Evolutionary conservation across 2,329 filamentous ascomycete genomes (phyloP), one percentile per base, ranked within the genome.

Genomic region (Sporothrix curviconia): DNA sequence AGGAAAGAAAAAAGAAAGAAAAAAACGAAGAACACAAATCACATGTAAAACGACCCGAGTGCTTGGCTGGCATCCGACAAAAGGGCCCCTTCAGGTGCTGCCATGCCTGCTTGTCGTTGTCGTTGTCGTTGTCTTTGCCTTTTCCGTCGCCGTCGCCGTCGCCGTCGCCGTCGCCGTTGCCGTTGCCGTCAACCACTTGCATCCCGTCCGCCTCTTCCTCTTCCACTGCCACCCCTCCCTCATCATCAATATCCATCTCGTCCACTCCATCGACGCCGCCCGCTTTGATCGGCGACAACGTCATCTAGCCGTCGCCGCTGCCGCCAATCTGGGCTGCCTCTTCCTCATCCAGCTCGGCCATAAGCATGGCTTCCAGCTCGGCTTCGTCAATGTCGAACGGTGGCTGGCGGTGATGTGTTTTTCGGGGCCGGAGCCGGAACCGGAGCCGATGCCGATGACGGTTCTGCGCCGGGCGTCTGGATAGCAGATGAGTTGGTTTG

Each of bases 301-400:
- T 53, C 57, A 55, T 47, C 61, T 62, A 62, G 39, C 62, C 58
- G n/a, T 40, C 47, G 24, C 25, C 55, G 24, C 55, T 22, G 12
- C 44, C 42, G 34, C 14, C 32, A 15, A 50, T 50, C 58, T 59
- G 52, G 60, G 60, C 47, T 58, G 59, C 44, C 54, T 52, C 56
- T 61, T 67, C 72, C 3, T 69, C 69, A 64, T 83, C 81, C 62
- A 85, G 72, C 62, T 81, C 83, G 1, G 82, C 82, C 65, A 84
- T 72, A 67, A 87, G 74, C 64, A 85, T 83, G 37, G 81, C 79
- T 68, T 85, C 85, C 51, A 86, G 69, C 64, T 85, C 76, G 55
- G 80, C 79, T 9, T 81, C 78, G 44, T 77, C 76, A 52, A 75
- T 70, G 42, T 75, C 76, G n/a, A 69, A n/a, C 56, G 7, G 68